Conservation (phyloP, 1,284 basidiomycete genomes). For the Ustilago cynodontis region DNA sequence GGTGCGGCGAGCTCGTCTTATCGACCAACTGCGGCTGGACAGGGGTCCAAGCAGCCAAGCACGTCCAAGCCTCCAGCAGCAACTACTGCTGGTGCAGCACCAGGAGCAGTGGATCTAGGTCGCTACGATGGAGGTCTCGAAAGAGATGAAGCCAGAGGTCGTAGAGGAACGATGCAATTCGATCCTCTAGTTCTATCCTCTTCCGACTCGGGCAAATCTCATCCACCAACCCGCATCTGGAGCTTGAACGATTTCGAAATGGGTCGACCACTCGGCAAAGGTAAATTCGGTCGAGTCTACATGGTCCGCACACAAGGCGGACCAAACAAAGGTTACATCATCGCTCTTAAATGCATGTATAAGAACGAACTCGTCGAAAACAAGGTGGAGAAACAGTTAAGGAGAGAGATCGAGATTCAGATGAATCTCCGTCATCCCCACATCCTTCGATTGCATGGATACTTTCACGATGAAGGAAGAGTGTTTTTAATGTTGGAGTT, state of each 20-base stretch:
- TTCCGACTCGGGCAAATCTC: slow-evolving; percentile 24
- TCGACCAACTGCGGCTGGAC: slow-evolving; percentile 11
- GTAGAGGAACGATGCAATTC: slow-evolving; percentile 50
- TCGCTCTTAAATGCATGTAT: slow-evolving; percentile 96
- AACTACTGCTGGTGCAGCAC: slow-evolving; percentile 3
- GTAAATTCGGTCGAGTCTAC: slow-evolving; percentile 98
- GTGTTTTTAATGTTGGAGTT: slow-evolving; percentile 98
- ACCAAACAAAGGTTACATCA: slow-evolving; percentile 77
- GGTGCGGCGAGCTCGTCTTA: slow-evolving; percentile 17
- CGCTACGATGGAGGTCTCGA: slow-evolving; percentile 70
- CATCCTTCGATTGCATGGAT: slow-evolving; percentile 91
- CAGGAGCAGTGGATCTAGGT: slow-evolving; percentile 61
- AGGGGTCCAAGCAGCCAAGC: slow-evolving; percentile 8
- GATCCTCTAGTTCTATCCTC: slow-evolving; percentile 42
- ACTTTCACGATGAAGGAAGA: slow-evolving; percentile 97
- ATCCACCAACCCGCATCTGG: slow-evolving; percentile 75
- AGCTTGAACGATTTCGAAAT: slow-evolving; percentile 89
- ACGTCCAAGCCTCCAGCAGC: slow-evolving; percentile 8
- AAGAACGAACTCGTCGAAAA: slow-evolving; percentile 95
- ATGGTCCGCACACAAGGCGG: slow-evolving; percentile 88
- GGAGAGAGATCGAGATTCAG: slow-evolving; percentile 98
- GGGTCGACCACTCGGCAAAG: slow-evolving; percentile 94
- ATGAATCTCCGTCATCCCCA: slow-evolving; percentile 96
- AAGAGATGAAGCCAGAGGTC: slow-evolving; percentile 67
- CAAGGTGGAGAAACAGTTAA: slow-evolving; percentile 80